These are phyloP conservation scores for Macrophomina pseudophaseolina DNA, from an alignment of 2,329 filamentous ascomycete genomes.

Conservation along the genomic window DNA sequence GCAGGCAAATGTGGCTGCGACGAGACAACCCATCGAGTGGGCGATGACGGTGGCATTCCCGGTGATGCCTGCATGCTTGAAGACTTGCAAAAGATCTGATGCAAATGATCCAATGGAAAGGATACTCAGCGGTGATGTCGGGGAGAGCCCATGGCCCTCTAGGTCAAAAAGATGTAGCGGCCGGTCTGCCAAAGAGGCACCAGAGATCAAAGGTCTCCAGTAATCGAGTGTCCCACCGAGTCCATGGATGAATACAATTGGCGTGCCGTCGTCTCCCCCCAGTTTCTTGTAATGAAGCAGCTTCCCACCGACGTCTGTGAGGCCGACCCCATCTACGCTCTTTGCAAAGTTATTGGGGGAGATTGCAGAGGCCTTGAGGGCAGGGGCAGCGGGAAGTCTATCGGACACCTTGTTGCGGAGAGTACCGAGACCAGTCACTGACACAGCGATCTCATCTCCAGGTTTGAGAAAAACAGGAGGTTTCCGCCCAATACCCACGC, in stretches of 20 bases:
- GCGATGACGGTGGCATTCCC: slow-evolving; percentile 51
- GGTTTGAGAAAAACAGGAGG: slow-evolving; percentile 42
- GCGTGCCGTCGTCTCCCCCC: not conserved
- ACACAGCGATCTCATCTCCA: slow-evolving; percentile 48
- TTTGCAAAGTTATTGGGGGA: not conserved
- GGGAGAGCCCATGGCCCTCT: slow-evolving; percentile 62
- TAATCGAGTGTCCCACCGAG: slow-evolving; percentile 55
- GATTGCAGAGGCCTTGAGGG: slow-evolving; percentile 32
- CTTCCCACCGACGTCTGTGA: not conserved
- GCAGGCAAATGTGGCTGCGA: slow-evolving; percentile 51
- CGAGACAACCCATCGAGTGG: slow-evolving; percentile 58
- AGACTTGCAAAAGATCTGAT: slow-evolving; percentile 42
- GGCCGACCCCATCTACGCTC: not conserved
- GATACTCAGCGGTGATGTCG: slow-evolving; percentile 52
- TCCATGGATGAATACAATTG: slow-evolving; percentile 61
- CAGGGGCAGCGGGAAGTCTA: slow-evolving; percentile 46
- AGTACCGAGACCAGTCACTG: slow-evolving; percentile 36
- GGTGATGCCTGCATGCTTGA: slow-evolving; percentile 43
- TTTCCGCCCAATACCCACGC: slow-evolving; percentile 54
- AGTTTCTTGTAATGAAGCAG: not conserved
- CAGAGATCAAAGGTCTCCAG: slow-evolving; percentile 38
- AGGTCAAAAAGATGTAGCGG: slow-evolving; percentile 56
- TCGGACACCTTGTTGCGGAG: slow-evolving; percentile 46
- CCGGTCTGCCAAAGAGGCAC: not conserved
- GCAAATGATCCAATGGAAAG: slow-evolving; percentile 53